These are phyloP conservation scores for Colletotrichum tanaceti DNA, from an alignment of 2,329 filamentous ascomycete species.

Conservation along the genomic window DNA sequence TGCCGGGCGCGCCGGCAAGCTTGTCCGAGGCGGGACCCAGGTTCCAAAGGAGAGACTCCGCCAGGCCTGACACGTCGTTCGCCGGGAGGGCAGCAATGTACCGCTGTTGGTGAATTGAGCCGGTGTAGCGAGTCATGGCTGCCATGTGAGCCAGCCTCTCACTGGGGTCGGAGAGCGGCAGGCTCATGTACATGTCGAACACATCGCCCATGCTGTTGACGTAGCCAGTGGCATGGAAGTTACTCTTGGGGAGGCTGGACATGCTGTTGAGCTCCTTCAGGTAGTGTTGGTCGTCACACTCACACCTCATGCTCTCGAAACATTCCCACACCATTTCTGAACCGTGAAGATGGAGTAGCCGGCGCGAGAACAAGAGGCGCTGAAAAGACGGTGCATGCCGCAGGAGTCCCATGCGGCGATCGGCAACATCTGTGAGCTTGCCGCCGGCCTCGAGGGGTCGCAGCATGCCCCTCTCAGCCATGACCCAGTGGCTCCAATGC, in stretches of 20 bases:
- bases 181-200: neutral
- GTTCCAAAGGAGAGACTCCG: slow-evolving; percentile 10
- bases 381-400: slow-evolving; percentile 9
- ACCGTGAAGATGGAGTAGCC: slow-evolving; percentile 17
- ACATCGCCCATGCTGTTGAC: neutral
- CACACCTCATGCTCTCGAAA: neutral
- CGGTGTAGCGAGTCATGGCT: neutral
- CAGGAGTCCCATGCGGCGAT: neutral
- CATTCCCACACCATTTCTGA: slow-evolving; percentile 30
- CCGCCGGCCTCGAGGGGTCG: neutral
- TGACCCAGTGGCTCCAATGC: neutral
- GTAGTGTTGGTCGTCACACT: slow-evolving; percentile 2
- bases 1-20: no score
- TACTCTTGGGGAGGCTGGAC: neutral
- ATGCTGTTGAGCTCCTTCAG: neutral
- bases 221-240: neutral
- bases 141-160: slow-evolving; percentile 3
- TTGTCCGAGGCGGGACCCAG: neutral
- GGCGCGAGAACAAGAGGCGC: slow-evolving; percentile 8
- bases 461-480: neutral
- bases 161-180: neutral
- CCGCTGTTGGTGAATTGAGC: neutral
- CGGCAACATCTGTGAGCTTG: neutral
- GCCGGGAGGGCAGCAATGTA: neutral
- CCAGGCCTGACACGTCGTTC: no score